Conservation (phyloP, 768 basidiomycete genomes). For the Xerocomus brunneocitrinus region DNA sequence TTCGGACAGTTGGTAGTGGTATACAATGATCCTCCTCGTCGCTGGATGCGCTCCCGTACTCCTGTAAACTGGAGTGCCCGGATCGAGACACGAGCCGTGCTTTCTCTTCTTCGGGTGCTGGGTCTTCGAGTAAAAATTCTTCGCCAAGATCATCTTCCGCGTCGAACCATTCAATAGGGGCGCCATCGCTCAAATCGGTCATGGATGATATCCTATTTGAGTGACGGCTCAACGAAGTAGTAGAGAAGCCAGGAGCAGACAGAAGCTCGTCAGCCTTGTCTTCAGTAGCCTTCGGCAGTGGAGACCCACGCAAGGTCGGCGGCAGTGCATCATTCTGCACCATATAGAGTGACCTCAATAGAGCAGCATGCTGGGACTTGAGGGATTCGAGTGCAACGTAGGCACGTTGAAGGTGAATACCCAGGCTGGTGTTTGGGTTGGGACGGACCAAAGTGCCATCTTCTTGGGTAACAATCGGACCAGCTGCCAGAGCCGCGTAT, state of each 20-base stretch:
- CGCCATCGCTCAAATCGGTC: slow-evolving; percentile 47
- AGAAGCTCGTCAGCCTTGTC: slow-evolving; percentile 38
- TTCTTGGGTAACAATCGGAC: slow-evolving; percentile 20
- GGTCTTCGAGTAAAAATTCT: slow-evolving; percentile 61
- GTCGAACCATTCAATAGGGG: slow-evolving; percentile 68
- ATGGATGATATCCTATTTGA: slow-evolving; percentile 44
- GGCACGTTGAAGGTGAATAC: slow-evolving; percentile 39
- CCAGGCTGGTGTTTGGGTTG: slow-evolving; percentile 15
- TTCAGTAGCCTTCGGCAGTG: slow-evolving; percentile 45
- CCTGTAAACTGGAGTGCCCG: slow-evolving; percentile 39
- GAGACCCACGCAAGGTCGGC: slow-evolving; percentile 22
- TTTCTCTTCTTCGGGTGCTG: slow-evolving; percentile 36
- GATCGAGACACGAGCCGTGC: slow-evolving; percentile 37
- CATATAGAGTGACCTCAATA: slow-evolving; percentile 42
- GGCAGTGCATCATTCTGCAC: slow-evolving; percentile 28
- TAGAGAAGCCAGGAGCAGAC: slow-evolving; percentile 21
- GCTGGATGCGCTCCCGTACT: slow-evolving; percentile 42
- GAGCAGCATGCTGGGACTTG: slow-evolving; percentile 53
- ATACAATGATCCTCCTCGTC: slow-evolving; percentile 37
- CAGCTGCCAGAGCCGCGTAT: slow-evolving; percentile 14
- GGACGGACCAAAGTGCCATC: slow-evolving; percentile 22
- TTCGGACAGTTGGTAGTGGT: neutral
- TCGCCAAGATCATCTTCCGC: slow-evolving; percentile 47
- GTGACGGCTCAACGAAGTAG: slow-evolving; percentile 29
- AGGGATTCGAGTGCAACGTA: slow-evolving; percentile 47